phyloP scores from a whole-genome alignment of 257 asterid genomes.

The Asclepias syriaca region DNA sequence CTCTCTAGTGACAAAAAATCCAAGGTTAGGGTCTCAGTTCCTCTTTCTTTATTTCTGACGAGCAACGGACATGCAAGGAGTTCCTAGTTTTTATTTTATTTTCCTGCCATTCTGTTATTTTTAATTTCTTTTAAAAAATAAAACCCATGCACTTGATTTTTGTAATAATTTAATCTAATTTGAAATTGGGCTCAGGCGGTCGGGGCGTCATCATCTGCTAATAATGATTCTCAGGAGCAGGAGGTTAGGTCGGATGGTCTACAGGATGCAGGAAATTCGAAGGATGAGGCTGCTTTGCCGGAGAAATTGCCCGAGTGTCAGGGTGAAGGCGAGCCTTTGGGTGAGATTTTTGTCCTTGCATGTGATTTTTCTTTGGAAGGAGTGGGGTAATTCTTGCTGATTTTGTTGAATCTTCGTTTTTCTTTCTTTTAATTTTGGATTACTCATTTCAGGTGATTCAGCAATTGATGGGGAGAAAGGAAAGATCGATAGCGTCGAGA shows the following conservation, averaged over 20 bases:
- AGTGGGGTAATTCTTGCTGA: not conserved
- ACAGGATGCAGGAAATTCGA: constrained; percentile 33
- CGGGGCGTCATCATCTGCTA: constrained; percentile 60
- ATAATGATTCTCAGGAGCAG: constrained; percentile 41
- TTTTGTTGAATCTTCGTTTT: constrained; percentile 18
- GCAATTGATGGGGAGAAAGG: constrained; percentile 36
- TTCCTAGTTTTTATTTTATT: constrained; percentile 15
- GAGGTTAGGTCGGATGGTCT: constrained; percentile 73
- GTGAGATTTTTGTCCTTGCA: constrained; percentile 22
- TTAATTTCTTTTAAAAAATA: not conserved
- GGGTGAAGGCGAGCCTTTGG: constrained; percentile 45
- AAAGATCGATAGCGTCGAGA: constrained; percentile 42
- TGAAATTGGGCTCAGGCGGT: constrained; percentile 42
- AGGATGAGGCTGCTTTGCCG: constrained; percentile 39
- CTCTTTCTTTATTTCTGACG: constrained; percentile 2
- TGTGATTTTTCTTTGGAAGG: not conserved
- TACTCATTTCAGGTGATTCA: constrained; percentile 35
- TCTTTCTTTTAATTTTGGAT: constrained; percentile 1
- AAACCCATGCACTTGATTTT: not conserved
- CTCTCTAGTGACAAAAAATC: constrained; percentile 66
- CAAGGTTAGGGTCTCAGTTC: constrained; percentile 48
- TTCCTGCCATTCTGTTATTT: not conserved
- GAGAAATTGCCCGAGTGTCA: constrained; percentile 39
- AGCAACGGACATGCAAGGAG: not conserved
- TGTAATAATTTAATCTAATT: not conserved